Base-by-base conservation (phyloP, 768 basidiomycete species). In the Cystofilobasidium ferigula region DNA sequence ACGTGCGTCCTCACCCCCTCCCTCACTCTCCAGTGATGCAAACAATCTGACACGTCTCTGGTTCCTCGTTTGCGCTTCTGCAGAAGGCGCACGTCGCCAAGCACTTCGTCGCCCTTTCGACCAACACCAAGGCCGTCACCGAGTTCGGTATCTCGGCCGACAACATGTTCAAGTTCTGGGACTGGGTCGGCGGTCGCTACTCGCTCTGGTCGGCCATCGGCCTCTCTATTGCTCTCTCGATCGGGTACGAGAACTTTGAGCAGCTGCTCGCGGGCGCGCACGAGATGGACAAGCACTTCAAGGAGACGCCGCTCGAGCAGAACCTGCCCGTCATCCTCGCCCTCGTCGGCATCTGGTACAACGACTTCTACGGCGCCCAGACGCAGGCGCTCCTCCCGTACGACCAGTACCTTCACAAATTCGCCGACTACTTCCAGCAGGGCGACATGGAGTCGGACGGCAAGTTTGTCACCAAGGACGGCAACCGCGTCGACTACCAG, bases 141-240 rank as follows among this genome's bases (percentile, higher is more conserved):
- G 84, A 81, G 3, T 99, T 99, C 73, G 95, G 95, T 47, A 99
- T 99, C 73, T 81, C 86, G 54, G 76, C 85, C 68, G 82, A 82
- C 71, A 97, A 97, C 80, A 99, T 99, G 93, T 99, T 99, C 84
- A 85, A 87, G 75, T 98, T 99, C 84, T 99, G 94, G 94, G 95
- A 98, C 78, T 99, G 95, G 95, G 95, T 99, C 69, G 95, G 95
- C 69, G 95, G 95, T 32, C 84, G 94, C 69, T 99, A 99, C 83
- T 91, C 88, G 72, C 81, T 99, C 70, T 98, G 95, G 94, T 92
- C 89, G 69, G 94, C 95, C 35, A 97, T 99, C 71, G 95, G 95
- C 67, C 81, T 98, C 67, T 88, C 89, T 53, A 98, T 99, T 77
- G 88, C 89, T 43, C 80, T 98, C 59, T 86, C 85, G 54, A 88